These are phyloP conservation scores for Prinsepia uniflora DNA, from an alignment of 306 rosid species.

Conservation along the genomic window DNA sequence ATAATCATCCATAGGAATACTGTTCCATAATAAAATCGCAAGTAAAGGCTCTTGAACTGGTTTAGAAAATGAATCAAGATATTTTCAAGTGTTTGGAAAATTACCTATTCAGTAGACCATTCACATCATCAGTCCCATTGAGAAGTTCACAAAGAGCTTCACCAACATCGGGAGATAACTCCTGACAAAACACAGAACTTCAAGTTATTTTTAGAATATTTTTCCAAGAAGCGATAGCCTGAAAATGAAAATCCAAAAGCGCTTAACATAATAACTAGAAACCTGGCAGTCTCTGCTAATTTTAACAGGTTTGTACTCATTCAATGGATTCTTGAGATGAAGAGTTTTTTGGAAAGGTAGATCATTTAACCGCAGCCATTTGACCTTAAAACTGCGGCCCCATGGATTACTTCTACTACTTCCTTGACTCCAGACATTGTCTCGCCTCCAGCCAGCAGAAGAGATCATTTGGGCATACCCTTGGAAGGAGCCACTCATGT, in stretches of 20 bases:
- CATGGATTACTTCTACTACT: constrained; percentile 64
- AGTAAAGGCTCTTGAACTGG: constrained; percentile 18
- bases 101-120: constrained; percentile 43
- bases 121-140: constrained; percentile 42
- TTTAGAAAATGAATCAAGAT: constrained; percentile 11
- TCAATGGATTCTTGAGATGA: constrained; percentile 79
- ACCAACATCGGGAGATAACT: constrained; percentile 70
- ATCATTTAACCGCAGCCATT: constrained; percentile 66
- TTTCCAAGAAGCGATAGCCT: constrained; percentile 7
- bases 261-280: constrained; percentile 11
- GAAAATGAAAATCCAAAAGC: constrained; percentile 1
- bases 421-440: constrained; percentile 68
- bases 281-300: constrained; percentile 91
- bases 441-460: constrained; percentile 69
- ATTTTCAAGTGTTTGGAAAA: constrained; percentile 19
- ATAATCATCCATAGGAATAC: constrained; percentile 41
- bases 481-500: constrained; percentile 87
- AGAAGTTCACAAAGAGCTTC: constrained; percentile 79
- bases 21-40: constrained; percentile 32
- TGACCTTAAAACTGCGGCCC: constrained; percentile 75
- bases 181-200: constrained; percentile 43
- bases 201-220: constrained; percentile 18
- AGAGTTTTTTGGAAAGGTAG: constrained; percentile 71
- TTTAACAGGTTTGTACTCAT: constrained; percentile 82
- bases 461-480: constrained; percentile 85